Evolutionary conservation across 441 rosid genomes (phyloP), one percentile per base, ranked within the genome.

Genomic region (Gossypium lobatum): DNA sequence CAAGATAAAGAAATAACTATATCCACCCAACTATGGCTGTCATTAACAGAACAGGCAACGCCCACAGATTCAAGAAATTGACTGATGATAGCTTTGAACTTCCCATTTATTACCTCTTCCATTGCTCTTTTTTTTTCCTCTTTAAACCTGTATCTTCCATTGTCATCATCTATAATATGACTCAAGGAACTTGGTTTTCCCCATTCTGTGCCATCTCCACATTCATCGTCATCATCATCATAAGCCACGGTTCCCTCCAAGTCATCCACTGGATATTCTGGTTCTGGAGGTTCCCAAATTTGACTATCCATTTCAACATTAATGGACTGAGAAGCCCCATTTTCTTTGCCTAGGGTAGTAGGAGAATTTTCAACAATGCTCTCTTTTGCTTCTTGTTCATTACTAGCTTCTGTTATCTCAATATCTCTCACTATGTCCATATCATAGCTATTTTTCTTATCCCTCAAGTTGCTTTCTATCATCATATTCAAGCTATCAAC

Each of bases 221-320:
- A 90, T 34, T 90, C 98, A n/a, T 89, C 97, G 3, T 91, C 92
- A 1, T 88, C 95, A 2, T 87, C 95, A 6, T 90, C 98, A 23
- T 86, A 80, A 50, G 88, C 86, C 80, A 88, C 76, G 64, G 88
- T 83, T 54, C 79, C 85, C 59, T 87, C 93, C 72, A 80, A 42
- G 46, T 90, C 92, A 81, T 87, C 92, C 73, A 85, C 93, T 0
- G 85, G 84, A 53, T 85, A 88, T 72, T 88, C 94, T 45, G 97
- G 83, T 81, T 92, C 97, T 3, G 99, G 99, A 34, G 98, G 92
- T 45, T 90, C 97, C 99, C 98, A 93, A 66, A 87, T 70, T n/a
- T 60, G 70, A 4, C 71, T 63, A 74, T 83, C 86, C 73, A 73
- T 75, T 64, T 82, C 89, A 73, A 77, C 75, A 57, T 67, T 78